A percentile compares a stretch with the other conserved stretches of the same genome.
Evolutionary conservation across 2,329 filamentous ascomycete species (phyloP).

Genomic region (Verticillium klebahnii): DNA sequence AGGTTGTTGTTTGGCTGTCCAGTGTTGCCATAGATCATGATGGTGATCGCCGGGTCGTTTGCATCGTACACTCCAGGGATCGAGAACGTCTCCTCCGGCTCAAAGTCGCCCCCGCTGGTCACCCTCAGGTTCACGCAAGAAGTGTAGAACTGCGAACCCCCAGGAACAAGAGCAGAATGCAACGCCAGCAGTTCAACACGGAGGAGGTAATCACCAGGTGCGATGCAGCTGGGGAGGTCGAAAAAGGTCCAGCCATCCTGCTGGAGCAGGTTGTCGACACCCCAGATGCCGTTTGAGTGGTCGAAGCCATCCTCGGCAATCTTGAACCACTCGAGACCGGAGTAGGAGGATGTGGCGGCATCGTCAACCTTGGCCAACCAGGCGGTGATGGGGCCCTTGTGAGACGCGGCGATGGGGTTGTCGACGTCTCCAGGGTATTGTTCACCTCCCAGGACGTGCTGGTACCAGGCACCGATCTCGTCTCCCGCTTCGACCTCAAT

Average conservation of each 20-base stretch:
- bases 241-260: conserved; percentile 43
- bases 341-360: conserved; percentile 36
- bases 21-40: conserved; percentile 40
- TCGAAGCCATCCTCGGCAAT: conserved; percentile 46
- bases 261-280: conserved; percentile 38
- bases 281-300: conserved; percentile 38
- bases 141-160: conserved; percentile 48
- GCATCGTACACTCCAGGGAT: conserved; percentile 41
- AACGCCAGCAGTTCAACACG: conserved; percentile 50
- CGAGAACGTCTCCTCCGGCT: conserved; percentile 31
- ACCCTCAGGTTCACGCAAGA: conserved; percentile 55
- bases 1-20: conserved; percentile 37
- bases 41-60: conserved; percentile 37
- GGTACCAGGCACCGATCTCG: conserved; percentile 46
- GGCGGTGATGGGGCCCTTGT: conserved; percentile 50
- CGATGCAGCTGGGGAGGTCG: conserved; percentile 44
- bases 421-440: conserved; percentile 44
- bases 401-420: conserved; percentile 49
- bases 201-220: conserved; percentile 50
- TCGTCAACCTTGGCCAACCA: conserved; percentile 50
- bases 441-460: conserved; percentile 49
- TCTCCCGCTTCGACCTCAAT: conserved; percentile 47
- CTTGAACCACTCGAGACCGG: conserved; percentile 47
- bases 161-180: conserved; percentile 38
- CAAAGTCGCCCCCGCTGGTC: conserved; percentile 32